Conservation (phyloP, 2,329 filamentous ascomycete genomes). For the Calonectria hongkongensis region DNA sequence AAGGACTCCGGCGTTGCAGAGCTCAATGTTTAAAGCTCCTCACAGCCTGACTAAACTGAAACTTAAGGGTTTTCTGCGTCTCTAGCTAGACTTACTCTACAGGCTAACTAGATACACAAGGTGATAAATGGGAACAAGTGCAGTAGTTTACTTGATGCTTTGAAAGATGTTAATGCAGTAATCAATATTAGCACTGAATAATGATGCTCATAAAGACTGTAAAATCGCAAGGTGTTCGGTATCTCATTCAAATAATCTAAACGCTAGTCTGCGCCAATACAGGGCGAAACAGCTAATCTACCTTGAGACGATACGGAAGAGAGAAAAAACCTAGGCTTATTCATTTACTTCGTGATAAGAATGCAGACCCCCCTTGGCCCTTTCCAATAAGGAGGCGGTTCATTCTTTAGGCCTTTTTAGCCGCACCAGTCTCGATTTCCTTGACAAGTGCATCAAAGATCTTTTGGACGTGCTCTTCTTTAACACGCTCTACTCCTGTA, state of each 20-base stretch:
- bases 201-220: background rate
- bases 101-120: too few species aligned
- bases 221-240: background rate
- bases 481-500: constrained; percentile 79
- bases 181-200: background rate
- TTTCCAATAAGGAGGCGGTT: background rate
- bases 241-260: background rate
- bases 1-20: too few species aligned
- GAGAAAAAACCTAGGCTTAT: background rate
- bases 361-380: background rate
- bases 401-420: constrained; percentile 29
- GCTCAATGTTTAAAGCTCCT: too few species aligned
- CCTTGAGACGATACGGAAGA: background rate
- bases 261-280: background rate
- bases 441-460: constrained; percentile 85
- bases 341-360: constrained; percentile 4
- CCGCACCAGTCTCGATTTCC: constrained; percentile 68
- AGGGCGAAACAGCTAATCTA: background rate
- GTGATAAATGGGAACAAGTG: too few species aligned
- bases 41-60: too few species aligned
- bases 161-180: too few species aligned
- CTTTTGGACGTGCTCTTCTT: constrained; percentile 82
- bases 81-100: too few species aligned
- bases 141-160: too few species aligned
- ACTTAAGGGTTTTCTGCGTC: too few species aligned